phyloP scores from a whole-genome alignment of 495 filamentous ascomycete species.

The Neurospora sp. region DNA sequence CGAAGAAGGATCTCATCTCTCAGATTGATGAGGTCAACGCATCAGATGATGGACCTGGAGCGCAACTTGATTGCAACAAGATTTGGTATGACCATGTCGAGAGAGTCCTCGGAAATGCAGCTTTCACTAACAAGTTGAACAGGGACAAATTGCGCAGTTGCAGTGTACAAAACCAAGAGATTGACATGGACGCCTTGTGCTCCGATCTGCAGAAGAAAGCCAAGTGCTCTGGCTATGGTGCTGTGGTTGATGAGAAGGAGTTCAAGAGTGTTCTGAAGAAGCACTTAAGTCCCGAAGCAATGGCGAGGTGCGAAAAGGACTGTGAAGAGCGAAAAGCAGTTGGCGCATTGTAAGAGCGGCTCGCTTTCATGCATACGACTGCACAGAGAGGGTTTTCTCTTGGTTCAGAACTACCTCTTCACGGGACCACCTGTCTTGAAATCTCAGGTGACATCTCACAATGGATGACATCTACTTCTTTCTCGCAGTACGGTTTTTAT shows the following conservation, averaged over 20 bases:
- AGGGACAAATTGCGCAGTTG: conserved; percentile 91
- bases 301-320: conserved; percentile 1
- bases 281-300: conserved; percentile 24
- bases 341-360: not conserved
- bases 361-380: not conserved
- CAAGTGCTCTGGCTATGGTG: conserved; percentile 84
- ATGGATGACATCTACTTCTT: not conserved
- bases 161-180: conserved; percentile 74
- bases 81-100: conserved; percentile 63
- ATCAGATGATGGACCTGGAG: conserved; percentile 47
- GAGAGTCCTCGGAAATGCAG: not conserved
- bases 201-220: conserved; percentile 92
- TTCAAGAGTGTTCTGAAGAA: conserved; percentile 70
- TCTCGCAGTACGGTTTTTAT: not conserved
- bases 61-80: conserved; percentile 73
- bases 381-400: not conserved
- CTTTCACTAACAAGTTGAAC: conserved; percentile 9
- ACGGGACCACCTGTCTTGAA: not conserved
- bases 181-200: conserved; percentile 89
- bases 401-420: not conserved
- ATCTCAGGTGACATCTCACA: not conserved
- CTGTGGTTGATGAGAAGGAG: conserved; percentile 84
- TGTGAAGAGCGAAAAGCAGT: not conserved
- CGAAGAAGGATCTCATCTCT: conserved; percentile 61
- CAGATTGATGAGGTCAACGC: conserved; percentile 66